Conservation (phyloP, 116 monocot genomes). For the Trichopus zeylanicus region DNA sequence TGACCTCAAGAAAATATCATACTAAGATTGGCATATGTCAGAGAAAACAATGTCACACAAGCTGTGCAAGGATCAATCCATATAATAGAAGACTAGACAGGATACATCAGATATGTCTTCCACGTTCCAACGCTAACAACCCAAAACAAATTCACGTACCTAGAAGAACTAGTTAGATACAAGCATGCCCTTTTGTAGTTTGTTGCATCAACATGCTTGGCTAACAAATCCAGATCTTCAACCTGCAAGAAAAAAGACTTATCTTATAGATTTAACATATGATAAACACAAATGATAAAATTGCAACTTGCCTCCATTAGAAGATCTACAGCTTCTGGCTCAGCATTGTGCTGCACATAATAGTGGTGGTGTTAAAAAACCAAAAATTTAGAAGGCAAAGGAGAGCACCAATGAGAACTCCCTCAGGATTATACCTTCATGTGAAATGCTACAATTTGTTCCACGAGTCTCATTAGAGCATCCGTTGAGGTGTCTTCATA, state of each 20-base stretch:
- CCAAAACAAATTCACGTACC: slow-evolving; percentile 35
- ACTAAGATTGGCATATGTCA: too few relatives aligned
- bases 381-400: too few relatives aligned
- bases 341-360: slow-evolving; percentile 81
- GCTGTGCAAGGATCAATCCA: too few relatives aligned
- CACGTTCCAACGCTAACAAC: too few relatives aligned
- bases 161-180: slow-evolving; percentile 92
- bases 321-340: slow-evolving; percentile 98
- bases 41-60: too few relatives aligned
- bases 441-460: slow-evolving; percentile 96
- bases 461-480: slow-evolving; percentile 85
- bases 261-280: background rate
- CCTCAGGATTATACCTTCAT: slow-evolving; percentile 72
- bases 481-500: slow-evolving; percentile 60
- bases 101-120: too few relatives aligned
- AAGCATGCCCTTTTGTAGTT: slow-evolving; percentile 92
- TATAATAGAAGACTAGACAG: too few relatives aligned
- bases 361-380: background rate
- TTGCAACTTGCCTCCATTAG: slow-evolving; percentile 70
- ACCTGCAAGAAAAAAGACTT: slow-evolving; percentile 51
- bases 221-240: slow-evolving; percentile 92
- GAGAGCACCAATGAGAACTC: too few relatives aligned
- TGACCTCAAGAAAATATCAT: too few relatives aligned
- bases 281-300: slow-evolving; percentile 3
- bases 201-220: slow-evolving; percentile 77